Evolutionary conservation across 2,329 filamentous ascomycete species (phyloP).

Genomic region (Fusarium irregulare): DNA sequence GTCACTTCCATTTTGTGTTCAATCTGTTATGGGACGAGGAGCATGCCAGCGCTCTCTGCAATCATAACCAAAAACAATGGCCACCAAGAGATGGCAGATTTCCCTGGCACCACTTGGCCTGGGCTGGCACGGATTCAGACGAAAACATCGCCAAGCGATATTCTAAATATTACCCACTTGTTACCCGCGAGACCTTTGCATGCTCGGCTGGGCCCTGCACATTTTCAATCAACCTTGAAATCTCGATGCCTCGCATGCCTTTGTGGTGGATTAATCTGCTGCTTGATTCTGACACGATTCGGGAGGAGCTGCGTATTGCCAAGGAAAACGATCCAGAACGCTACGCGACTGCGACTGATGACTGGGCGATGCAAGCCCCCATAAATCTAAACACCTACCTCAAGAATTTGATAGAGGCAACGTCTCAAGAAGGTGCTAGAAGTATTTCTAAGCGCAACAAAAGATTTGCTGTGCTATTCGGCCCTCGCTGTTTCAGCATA

Average conservation of each 20-base stretch:
- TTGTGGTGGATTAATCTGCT: conserved; percentile 57
- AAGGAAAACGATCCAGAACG: conserved; percentile 60
- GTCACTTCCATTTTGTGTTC: conserved; percentile 57
- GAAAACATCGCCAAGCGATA: conserved; percentile 40
- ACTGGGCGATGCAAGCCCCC: conserved; percentile 56
- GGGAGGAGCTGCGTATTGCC: conserved; percentile 53
- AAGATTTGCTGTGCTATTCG: conserved; percentile 65
- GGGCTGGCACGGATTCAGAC: conserved; percentile 49
- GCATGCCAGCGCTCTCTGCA: conserved; percentile 48
- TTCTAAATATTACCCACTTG: conserved; percentile 54
- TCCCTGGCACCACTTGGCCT: conserved; percentile 55
- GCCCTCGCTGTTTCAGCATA: conserved; percentile 60
- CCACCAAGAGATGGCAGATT: conserved; percentile 51
- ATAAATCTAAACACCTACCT: conserved; percentile 63
- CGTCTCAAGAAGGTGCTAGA: conserved; percentile 51
- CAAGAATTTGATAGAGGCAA: conserved; percentile 59
- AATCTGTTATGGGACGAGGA: conserved; percentile 50
- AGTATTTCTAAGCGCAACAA: conserved; percentile 68
- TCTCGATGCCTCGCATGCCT: conserved; percentile 62
- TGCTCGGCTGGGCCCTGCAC: conserved; percentile 58
- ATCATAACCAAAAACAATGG: conserved; percentile 50
- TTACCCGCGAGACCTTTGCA: conserved; percentile 52
- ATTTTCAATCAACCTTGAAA: conserved; percentile 58
- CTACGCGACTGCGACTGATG: conserved; percentile 57
- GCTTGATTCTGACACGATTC: conserved; percentile 58